Evolutionary conservation across 306 rosid genomes (phyloP).

Genomic region (Arachis hypogaea): DNA sequence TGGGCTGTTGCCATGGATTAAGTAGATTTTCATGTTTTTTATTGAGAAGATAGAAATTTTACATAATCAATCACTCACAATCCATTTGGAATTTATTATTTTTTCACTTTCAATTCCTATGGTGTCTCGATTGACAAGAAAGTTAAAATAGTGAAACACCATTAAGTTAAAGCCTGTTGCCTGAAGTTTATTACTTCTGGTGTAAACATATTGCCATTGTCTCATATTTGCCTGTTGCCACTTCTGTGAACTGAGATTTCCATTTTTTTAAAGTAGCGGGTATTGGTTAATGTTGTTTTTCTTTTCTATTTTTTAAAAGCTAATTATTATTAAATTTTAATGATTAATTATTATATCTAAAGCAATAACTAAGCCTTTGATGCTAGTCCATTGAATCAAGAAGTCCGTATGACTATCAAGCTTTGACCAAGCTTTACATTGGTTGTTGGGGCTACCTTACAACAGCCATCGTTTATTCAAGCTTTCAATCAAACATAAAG

Average conservation of each 20-base stretch:
- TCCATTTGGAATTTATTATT: constrained; percentile 1
- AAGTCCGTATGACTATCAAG: no score
- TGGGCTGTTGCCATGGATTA: neutral
- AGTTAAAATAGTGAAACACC: constrained; percentile 13
- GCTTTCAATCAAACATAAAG: no score
- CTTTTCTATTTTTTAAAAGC: no score
- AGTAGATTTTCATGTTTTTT: no score
- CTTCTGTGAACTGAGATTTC: neutral
- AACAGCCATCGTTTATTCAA: neutral
- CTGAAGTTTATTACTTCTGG: neutral
- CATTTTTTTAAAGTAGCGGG: no score
- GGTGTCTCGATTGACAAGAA: neutral
- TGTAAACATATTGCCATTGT: neutral
- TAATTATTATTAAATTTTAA: no score
- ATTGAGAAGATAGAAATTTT: no score
- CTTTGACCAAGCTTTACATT: neutral
- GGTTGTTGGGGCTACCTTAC: neutral
- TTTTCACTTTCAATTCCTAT: neutral
- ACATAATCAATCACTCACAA: neutral
- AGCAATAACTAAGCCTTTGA: neutral
- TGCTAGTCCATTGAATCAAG: no score
- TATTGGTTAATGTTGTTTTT: no score
- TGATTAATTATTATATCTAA: neutral
- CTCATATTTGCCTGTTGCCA: neutral
- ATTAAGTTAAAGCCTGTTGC: neutral